Conservation (phyloP, 208 protist species). For the Trypanosoma congolense region DNA sequence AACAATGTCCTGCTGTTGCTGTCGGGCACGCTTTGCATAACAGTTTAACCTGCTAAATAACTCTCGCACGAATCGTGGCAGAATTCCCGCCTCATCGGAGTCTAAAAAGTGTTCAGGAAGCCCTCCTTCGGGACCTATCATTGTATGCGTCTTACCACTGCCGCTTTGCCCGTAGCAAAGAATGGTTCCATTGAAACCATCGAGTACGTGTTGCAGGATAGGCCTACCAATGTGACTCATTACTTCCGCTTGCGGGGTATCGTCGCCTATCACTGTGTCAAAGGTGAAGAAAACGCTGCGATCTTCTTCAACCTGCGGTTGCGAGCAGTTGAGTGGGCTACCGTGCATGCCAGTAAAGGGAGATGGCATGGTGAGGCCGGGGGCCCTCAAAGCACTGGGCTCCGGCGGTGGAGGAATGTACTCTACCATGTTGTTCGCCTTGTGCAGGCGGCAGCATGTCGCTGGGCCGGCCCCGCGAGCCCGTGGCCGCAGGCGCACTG, state of each 20-base stretch:
- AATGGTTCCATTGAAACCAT: slow-evolving; percentile 78
- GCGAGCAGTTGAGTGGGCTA: neutral
- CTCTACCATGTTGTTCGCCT: slow-evolving; percentile 20
- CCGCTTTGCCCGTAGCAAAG: slow-evolving; percentile 91
- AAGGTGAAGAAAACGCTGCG: slow-evolving; percentile 44
- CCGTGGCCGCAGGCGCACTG: slow-evolving; percentile 42
- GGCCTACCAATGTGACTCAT: slow-evolving; percentile 51
- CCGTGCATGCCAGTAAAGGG: neutral
- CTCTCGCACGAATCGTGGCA: slow-evolving; percentile 15
- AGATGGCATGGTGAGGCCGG: neutral
- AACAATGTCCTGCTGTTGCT: too few relatives aligned
- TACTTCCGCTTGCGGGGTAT: slow-evolving; percentile 49
- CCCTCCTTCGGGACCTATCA: slow-evolving; percentile 54
- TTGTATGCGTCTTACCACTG: slow-evolving; percentile 88
- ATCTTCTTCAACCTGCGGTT: slow-evolving; percentile 4
- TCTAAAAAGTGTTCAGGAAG: neutral
- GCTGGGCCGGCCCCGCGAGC: neutral
- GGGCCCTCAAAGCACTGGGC: slow-evolving; percentile 1
- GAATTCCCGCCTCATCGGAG: slow-evolving; percentile 5
- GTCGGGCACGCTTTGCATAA: neutral
- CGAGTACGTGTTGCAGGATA: slow-evolving; percentile 55
- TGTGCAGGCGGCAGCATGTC: slow-evolving; percentile 23
- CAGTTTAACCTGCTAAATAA: slow-evolving; percentile 4
- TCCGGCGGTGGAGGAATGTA: slow-evolving; percentile 14
- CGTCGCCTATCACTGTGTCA: slow-evolving; percentile 63